Evolutionary conservation across 1,284 basidiomycete genomes (phyloP).

Genomic region (Cutaneotrichosporon curvatum): DNA sequence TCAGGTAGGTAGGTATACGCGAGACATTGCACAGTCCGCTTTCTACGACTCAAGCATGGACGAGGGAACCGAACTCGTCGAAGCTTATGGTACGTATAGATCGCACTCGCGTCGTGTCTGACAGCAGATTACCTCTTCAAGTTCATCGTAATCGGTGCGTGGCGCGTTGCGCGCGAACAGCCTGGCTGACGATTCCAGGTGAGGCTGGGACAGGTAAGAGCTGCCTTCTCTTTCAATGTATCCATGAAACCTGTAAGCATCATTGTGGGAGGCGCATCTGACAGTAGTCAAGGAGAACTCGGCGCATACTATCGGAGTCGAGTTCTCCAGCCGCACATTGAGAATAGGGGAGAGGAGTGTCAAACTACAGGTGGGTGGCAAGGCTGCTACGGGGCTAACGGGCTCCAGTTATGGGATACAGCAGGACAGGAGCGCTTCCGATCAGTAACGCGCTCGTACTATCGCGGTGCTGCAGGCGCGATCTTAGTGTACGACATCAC

Average conservation of each 20-base stretch:
- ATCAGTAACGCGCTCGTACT: constrained; percentile 95
- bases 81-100: constrained; percentile 67
- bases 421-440: constrained; percentile 91
- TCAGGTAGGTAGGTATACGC: too few species aligned
- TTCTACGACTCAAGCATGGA: constrained; percentile 18
- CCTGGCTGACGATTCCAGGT: constrained; percentile 51
- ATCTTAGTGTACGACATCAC: constrained; percentile 96
- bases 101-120: background rate
- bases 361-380: constrained; percentile 73
- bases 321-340: constrained; percentile 83
- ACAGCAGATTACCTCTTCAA: constrained; percentile 88
- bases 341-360: constrained; percentile 86
- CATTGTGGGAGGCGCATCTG: background rate
- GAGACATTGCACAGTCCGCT: background rate
- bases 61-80: constrained; percentile 77
- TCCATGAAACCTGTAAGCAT: constrained; percentile 78
- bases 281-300: constrained; percentile 74
- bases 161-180: background rate
- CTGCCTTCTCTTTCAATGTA: constrained; percentile 90
- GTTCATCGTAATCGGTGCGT: constrained; percentile 84
- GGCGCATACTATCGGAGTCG: constrained; percentile 95
- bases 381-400: background rate
- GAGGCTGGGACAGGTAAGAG: constrained; percentile 96
- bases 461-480: constrained; percentile 89
- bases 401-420: constrained; percentile 82